Conservation (phyloP, 257 asterid species). For the Jacaranda mimosifolia region DNA sequence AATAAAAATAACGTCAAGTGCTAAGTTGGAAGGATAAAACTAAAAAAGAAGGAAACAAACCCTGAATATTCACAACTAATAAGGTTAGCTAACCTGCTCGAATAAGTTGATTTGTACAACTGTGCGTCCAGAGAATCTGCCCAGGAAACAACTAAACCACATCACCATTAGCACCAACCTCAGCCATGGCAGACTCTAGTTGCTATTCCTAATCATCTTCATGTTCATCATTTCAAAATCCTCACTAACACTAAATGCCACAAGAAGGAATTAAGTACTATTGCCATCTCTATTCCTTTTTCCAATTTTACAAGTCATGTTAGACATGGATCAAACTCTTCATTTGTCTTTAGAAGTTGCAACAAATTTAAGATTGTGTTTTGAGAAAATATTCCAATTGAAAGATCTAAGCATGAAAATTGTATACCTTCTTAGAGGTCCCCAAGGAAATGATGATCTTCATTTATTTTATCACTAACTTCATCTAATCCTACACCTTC, state of each 20-base stretch:
- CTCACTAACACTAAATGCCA: slow-evolving; percentile 73
- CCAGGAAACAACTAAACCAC: too few species aligned
- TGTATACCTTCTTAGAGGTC: slow-evolving; percentile 64
- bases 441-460: slow-evolving; percentile 96
- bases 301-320: too few species aligned
- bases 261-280: slow-evolving; percentile 79
- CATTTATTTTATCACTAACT: slow-evolving; percentile 85
- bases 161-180: slow-evolving; percentile 70
- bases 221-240: slow-evolving; percentile 71
- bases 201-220: slow-evolving; percentile 66
- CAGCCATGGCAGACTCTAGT: slow-evolving; percentile 85
- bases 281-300: slow-evolving; percentile 97
- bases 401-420: slow-evolving; percentile 21
- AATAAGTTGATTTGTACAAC: too few species aligned
- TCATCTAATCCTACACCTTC: slow-evolving; percentile 87
- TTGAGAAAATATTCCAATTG: slow-evolving; percentile 5
- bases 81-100: too few species aligned
- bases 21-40: too few species aligned
- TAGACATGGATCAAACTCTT: slow-evolving; percentile 63
- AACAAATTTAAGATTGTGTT: background rate
- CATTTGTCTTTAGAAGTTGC: slow-evolving; percentile 59
- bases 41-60: too few species aligned
- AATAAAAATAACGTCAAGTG: too few species aligned
- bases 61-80: too few species aligned
- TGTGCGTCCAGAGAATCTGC: too few species aligned